phyloP scores from a whole-genome alignment of 2,329 filamentous ascomycete genomes.

The Phyllachora maydis region DNA sequence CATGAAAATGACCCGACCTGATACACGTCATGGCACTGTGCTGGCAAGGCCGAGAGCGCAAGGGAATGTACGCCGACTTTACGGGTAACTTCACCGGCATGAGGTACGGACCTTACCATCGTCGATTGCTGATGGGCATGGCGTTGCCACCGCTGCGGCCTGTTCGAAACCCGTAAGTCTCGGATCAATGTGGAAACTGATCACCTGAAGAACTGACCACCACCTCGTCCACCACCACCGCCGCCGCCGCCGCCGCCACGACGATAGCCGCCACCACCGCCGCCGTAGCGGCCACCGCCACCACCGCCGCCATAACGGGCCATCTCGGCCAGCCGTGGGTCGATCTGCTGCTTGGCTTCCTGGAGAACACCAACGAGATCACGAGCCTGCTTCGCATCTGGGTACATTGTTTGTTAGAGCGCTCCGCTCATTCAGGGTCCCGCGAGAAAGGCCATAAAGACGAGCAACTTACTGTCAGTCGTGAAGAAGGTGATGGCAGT shows the following conservation, averaged over 20 bases:
- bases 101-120: conserved; percentile 19
- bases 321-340: conserved; percentile 92
- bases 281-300: conserved; percentile 53
- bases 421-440: neutral
- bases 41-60: too few species aligned
- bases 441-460: too few species aligned
- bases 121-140: conserved; percentile 25
- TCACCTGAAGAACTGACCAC: conserved; percentile 2
- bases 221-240: conserved; percentile 17
- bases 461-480: conserved; percentile 71
- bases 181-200: too few species aligned
- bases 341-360: conserved; percentile 96
- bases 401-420: conserved; percentile 15
- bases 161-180: too few species aligned
- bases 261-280: too few species aligned
- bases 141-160: conserved; percentile 27
- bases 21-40: too few species aligned
- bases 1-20: too few species aligned
- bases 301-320: conserved; percentile 75
- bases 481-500: conserved; percentile 98
- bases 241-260: conserved; percentile 23
- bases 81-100: conserved; percentile 2
- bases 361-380: conserved; percentile 83
- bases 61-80: too few species aligned
- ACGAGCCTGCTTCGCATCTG: conserved; percentile 86